Base-by-base conservation (phyloP, 2,329 filamentous ascomycete genomes). In the Fusarium sp. region DNA sequence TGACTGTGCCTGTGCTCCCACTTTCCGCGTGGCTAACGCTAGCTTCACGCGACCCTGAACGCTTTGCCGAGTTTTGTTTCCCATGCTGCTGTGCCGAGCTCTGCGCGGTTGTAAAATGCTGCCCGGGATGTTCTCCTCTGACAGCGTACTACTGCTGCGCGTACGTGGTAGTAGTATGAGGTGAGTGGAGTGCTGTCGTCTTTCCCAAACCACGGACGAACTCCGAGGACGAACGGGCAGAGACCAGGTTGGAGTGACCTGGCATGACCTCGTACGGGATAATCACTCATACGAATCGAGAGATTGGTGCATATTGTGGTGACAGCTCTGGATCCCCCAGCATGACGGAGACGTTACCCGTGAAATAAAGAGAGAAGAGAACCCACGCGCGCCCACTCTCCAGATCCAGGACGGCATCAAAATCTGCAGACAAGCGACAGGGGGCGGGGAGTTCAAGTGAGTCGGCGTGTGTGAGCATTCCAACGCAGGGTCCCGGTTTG, bases 361-460 rank as follows among this genome's bases (percentile, higher is more conserved):
- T 33, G 63, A 67, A 70, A 61, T 70, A 58, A 58, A 67, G 58
- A 53, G 29, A 44, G 49, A 67, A 55, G 33, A 27, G 40, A 67
- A 54, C 54, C 65, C 61, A 60, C 57, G 46, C 27, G 14, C 46
- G 23, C 57, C 57, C 44, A 65, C 65, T 58, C 62, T 58, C 36
- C 46, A 62, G 56, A 58, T 56, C 40, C 23, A 54, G 20, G 20
- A 66, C 27, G 60, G 38, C 20, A 51, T 54, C 42, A 65, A 33
- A 67, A 58, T 53, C 57, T 56, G 65, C 61, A 65, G 61, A 55
- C 33, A 36, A 57, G 31, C 5, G 58, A 69, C 68, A 71, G 61
- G 68, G 68, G 68, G 65, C 65, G 68, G 68, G 68, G 68, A 71
- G 68, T 71, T 69, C 33, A 57, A 59, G 27, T 36, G 25, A 44